Percentiles rank a stretch among this genome's conserved stretches.
Conservation (phyloP, 2,329 filamentous ascomycete genomes). For the Emericellopsis atlantica region DNA sequence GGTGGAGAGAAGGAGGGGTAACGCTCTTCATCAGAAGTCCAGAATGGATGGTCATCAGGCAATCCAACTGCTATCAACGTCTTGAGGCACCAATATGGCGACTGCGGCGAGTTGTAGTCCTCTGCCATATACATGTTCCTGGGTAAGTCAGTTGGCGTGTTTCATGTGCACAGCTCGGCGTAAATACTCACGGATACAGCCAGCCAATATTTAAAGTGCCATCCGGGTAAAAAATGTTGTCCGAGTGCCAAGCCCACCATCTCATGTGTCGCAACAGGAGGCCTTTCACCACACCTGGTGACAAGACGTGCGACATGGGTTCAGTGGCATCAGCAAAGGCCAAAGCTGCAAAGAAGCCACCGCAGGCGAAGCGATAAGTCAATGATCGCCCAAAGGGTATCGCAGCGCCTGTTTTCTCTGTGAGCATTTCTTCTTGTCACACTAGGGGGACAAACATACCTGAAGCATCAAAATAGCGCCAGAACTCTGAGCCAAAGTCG, state of each 20-base stretch:
- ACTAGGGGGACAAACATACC: constrained; percentile 15
- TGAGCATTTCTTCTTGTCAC: neutral
- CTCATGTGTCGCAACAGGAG: constrained; percentile 34
- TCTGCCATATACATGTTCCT: constrained; percentile 42
- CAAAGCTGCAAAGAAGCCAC: constrained; percentile 32
- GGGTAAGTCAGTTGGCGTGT: neutral
- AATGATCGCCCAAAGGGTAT: constrained; percentile 39
- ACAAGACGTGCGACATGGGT: constrained; percentile 21
- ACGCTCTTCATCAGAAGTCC: constrained; percentile 23
- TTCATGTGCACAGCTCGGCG: neutral
- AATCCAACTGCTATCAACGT: constrained; percentile 29
- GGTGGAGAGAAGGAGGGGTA: constrained; percentile 7
- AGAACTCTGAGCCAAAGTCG: constrained; percentile 24
- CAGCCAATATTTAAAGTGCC: constrained; percentile 34
- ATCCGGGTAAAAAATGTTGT: constrained; percentile 30
- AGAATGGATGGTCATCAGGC: constrained; percentile 25
- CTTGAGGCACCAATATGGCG: constrained; percentile 41
- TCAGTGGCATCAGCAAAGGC: constrained; percentile 24
- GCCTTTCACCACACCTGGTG: constrained; percentile 29
- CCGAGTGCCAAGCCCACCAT: constrained; percentile 29
- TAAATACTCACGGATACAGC: constrained; percentile 14
- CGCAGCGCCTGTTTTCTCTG: constrained; percentile 22
- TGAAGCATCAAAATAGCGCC: constrained; percentile 32
- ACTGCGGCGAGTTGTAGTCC: constrained; percentile 45
- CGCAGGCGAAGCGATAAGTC: constrained; percentile 37